Conservation (phyloP, 257 asterid genomes). For the Scutellaria baicalensis region DNA sequence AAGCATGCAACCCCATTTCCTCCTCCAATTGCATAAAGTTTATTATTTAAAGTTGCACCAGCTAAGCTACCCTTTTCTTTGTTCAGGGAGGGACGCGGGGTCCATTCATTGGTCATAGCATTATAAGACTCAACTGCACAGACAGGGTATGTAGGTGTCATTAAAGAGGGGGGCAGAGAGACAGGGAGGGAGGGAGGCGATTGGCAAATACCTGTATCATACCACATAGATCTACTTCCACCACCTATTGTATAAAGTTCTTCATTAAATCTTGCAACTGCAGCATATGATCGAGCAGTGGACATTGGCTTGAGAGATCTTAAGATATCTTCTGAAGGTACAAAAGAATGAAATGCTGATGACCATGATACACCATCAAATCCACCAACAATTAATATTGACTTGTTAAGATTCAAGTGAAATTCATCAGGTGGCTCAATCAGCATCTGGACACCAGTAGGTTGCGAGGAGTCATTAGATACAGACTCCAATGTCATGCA, state of each 20-base stretch:
- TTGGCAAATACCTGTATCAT: constrained; percentile 54
- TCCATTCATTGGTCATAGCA: constrained; percentile 55
- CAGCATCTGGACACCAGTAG: constrained; percentile 19
- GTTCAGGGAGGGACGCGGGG: constrained; percentile 43
- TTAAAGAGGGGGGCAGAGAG: neutral
- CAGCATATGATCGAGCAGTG: constrained; percentile 50
- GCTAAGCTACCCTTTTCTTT: constrained; percentile 67
- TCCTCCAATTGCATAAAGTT: constrained; percentile 79
- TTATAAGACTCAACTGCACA: constrained; percentile 82
- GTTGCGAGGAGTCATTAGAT: constrained; percentile 20
- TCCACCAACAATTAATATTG: constrained; percentile 69
- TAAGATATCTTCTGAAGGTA: constrained; percentile 53
- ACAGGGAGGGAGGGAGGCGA: neutral
- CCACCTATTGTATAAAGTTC: constrained; percentile 85
- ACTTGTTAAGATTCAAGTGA: constrained; percentile 31
- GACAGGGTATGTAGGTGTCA: neutral
- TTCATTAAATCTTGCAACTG: constrained; percentile 47
- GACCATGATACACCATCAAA: constrained; percentile 69
- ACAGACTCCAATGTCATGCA: constrained; percentile 41
- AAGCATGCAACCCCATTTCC: constrained; percentile 61
- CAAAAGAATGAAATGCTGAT: constrained; percentile 55
- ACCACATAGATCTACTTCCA: constrained; percentile 50
- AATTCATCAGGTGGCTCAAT: constrained; percentile 30
- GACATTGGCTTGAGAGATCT: constrained; percentile 64
- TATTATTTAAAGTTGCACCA: constrained; percentile 57